phyloP scores from a whole-genome alignment of 306 rosid genomes.

The Lathyrus oleraceus region DNA sequence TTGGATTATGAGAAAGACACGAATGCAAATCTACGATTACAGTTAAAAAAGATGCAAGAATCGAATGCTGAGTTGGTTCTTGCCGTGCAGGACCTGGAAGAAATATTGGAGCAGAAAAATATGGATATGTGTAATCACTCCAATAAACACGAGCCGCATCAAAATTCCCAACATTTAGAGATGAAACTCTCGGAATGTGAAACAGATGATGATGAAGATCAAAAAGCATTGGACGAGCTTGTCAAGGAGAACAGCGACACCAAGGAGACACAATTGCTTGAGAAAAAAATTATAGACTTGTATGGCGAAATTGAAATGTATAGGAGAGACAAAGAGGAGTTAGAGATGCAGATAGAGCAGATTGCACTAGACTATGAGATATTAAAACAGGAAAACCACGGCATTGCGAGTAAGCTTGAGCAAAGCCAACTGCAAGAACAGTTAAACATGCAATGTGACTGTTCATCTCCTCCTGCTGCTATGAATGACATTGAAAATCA shows the following conservation, averaged over 20 bases:
- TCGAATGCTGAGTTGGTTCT: slow-evolving; percentile 82
- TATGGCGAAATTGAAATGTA: slow-evolving; percentile 79
- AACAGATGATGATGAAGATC: slow-evolving; percentile 69
- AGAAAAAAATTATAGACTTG: slow-evolving; percentile 71
- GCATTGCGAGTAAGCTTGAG: slow-evolving; percentile 69
- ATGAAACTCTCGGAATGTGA: slow-evolving; percentile 45
- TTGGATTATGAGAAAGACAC: slow-evolving; percentile 74
- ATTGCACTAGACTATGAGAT: slow-evolving; percentile 97
- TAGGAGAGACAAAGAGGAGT: slow-evolving; percentile 87
- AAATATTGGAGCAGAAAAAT: slow-evolving; percentile 74
- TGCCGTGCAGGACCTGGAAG: slow-evolving; percentile 82
- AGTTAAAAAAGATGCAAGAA: slow-evolving; percentile 85
- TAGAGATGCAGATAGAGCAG: slow-evolving; percentile 96
- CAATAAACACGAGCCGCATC: slow-evolving; percentile 30
- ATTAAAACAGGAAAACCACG: slow-evolving; percentile 95
- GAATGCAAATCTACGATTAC: slow-evolving; percentile 71
- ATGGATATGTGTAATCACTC: slow-evolving; percentile 38
- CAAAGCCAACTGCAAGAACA: slow-evolving; percentile 91
- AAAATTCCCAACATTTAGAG: slow-evolving; percentile 43
- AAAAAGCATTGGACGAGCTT: slow-evolving; percentile 72
- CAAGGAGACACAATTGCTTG: slow-evolving; percentile 62
- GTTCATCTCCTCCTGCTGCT: slow-evolving; percentile 52
- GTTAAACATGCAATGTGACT: slow-evolving; percentile 76
- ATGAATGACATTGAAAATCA: slow-evolving; percentile 61
- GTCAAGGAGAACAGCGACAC: slow-evolving; percentile 55